Evolutionary conservation across 768 basidiomycete species (phyloP), one percentile per base, ranked within the genome.

Genomic region (Clavaria fumosa): DNA sequence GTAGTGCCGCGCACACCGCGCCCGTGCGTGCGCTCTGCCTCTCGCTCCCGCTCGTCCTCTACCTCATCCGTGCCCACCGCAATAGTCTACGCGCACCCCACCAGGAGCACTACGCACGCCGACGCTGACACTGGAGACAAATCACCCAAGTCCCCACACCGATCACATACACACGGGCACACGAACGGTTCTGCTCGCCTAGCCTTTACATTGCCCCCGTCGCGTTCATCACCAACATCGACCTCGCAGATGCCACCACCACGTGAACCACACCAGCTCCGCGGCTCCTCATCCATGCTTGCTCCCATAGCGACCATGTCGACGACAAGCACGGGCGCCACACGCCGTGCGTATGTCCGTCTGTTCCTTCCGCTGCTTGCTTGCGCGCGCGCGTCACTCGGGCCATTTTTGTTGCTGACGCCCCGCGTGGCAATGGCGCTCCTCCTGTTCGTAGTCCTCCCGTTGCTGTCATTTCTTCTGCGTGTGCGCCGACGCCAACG

Each of bases 1-100:
- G 64, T 74, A 2, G 73, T 78, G 15, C 80, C 79, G 11, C 49
- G 58, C 2, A 62, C 65, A 26, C 63, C 59, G 10, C 58, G 61
- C 1, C 53, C 51, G n/a, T n/a, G n/a, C n/a, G n/a, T n/a, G n/a
- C 15, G 47, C 40, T 23, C 54, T 42, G 38, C 45, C 41, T 43
- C 50, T 45, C 41, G n/a, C n/a, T n/a, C n/a, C n/a, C n/a, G n/a
- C n/a, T n/a, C n/a, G n/a, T n/a, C n/a, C n/a, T n/a, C n/a, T n/a
- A n/a, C n/a, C n/a, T n/a, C n/a, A n/a, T n/a, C n/a, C n/a, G n/a
- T n/a, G n/a, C n/a, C n/a, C n/a, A n/a, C n/a, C n/a, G n/a, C n/a
- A n/a, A n/a, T n/a, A n/a, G n/a, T n/a, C n/a, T n/a, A n/a, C n/a
- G n/a, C n/a, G n/a, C n/a, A n/a, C n/a, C n/a, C n/a, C n/a, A n/a